Evolutionary conservation across 768 basidiomycete species (phyloP).

Genomic region (Guyanaporus albipodus): DNA sequence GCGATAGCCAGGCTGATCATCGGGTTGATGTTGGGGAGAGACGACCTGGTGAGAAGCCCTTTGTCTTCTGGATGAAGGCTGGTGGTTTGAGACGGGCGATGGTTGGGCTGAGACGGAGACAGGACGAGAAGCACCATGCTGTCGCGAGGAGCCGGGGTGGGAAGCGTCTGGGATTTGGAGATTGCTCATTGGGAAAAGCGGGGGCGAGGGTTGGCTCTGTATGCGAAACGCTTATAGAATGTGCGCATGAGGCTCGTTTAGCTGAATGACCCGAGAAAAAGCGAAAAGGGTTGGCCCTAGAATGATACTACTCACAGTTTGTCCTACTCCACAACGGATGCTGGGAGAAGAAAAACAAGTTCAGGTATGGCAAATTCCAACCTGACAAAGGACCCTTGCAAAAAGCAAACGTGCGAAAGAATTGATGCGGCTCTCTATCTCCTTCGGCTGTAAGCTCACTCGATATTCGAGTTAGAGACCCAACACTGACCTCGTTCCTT

Average conservation of each 20-base stretch:
- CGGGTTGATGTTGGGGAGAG: constrained; percentile 44
- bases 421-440: constrained; percentile 16
- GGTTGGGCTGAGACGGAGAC: constrained; percentile 57
- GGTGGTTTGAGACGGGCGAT: constrained; percentile 39
- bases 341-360: constrained; percentile 14
- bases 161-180: constrained; percentile 46
- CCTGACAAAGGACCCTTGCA: constrained; percentile 14
- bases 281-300: constrained; percentile 9
- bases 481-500: constrained; percentile 7
- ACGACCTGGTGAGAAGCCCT: constrained; percentile 72
- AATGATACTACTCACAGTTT: constrained; percentile 14
- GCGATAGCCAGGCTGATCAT: constrained; percentile 48
- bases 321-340: constrained; percentile 4
- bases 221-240: constrained; percentile 14
- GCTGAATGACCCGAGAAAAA: constrained; percentile 16
- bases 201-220: neutral
- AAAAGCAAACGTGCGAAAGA: constrained; percentile 26
- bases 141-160: constrained; percentile 44
- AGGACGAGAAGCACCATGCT: constrained; percentile 42
- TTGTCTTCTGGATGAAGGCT: constrained; percentile 49
- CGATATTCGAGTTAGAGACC: neutral
- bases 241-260: constrained; percentile 11
- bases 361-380: constrained; percentile 15
- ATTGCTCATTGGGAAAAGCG: constrained; percentile 22
- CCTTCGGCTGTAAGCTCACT: constrained; percentile 3